These are phyloP conservation scores for Sporobolus alterniflorus DNA, from an alignment of 202 grass and related monocot genomes.

Conservation along the genomic window DNA sequence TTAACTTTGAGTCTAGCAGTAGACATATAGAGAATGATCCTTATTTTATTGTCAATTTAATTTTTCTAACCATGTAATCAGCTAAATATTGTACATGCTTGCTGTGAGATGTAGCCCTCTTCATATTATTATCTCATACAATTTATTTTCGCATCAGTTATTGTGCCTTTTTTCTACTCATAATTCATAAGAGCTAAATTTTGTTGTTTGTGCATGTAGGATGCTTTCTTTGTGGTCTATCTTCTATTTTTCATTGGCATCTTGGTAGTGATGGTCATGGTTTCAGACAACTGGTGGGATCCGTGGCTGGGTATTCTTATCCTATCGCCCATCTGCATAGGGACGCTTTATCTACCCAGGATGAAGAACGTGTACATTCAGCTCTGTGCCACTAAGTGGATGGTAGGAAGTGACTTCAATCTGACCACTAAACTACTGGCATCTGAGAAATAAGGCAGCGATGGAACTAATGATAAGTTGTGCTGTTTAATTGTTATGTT, in stretches of 20 bases:
- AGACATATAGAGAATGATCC: no score
- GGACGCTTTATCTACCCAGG: background rate
- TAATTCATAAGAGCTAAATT: no score
- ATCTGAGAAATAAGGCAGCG: background rate
- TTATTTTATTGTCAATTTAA: no score
- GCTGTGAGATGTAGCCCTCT: no score
- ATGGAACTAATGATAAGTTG: background rate
- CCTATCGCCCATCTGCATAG: background rate
- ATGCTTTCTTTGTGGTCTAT: background rate
- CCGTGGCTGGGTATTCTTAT: background rate
- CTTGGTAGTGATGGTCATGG: background rate
- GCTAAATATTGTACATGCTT: no score
- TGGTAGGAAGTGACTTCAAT: background rate
- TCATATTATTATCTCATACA: no score
- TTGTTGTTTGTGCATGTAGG: background rate
- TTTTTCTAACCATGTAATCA: no score
- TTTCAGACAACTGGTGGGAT: background rate
- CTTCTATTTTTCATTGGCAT: background rate
- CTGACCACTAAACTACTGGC: background rate
- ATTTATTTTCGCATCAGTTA: no score
- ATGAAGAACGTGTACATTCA: background rate
- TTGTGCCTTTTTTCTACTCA: no score
- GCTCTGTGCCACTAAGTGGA: background rate
- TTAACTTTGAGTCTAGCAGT: no score
- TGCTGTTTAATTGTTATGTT: background rate